Evolutionary conservation across 2,329 filamentous ascomycete genomes (phyloP).

Genomic region (Exophiala mesophila): DNA sequence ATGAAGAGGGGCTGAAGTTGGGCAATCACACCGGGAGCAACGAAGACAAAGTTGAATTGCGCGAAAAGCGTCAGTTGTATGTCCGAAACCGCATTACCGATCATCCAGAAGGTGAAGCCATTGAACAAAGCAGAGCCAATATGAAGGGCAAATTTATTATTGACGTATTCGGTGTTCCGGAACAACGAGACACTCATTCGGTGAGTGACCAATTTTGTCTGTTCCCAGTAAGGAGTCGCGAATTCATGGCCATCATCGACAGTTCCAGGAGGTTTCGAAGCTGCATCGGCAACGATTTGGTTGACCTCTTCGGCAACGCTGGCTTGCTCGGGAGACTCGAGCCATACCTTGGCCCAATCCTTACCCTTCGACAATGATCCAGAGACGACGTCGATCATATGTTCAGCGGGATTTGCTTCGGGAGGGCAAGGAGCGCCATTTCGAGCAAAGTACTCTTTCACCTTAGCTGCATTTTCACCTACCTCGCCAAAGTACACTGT

Average conservation of each 20-base stretch:
- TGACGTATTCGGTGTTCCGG: conserved; percentile 62
- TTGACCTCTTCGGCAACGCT: conserved; percentile 59
- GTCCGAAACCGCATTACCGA: conserved; percentile 58
- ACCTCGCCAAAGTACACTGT: conserved; percentile 68
- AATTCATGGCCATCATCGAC: conserved; percentile 52
- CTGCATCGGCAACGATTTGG: conserved; percentile 50
- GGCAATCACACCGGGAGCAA: conserved; percentile 40
- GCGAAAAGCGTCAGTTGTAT: conserved; percentile 72
- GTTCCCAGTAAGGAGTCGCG: conserved; percentile 57
- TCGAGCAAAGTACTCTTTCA: conserved; percentile 62
- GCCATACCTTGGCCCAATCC: conserved; percentile 70
- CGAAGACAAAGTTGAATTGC: conserved; percentile 57
- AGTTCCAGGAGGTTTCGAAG: conserved; percentile 40
- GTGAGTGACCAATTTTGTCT: conserved; percentile 61
- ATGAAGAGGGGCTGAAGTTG: conserved; percentile 63
- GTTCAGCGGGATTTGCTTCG: conserved; percentile 57
- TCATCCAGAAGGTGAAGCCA: conserved; percentile 60
- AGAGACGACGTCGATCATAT: conserved; percentile 36
- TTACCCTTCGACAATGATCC: conserved; percentile 48
- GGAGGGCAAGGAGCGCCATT: conserved; percentile 60
- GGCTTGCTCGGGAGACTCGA: conserved; percentile 56
- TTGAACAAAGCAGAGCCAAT: conserved; percentile 48
- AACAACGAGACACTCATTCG: conserved; percentile 62
- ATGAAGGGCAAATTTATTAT: conserved; percentile 58
- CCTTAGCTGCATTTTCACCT: conserved; percentile 58